Evolutionary conservation across 306 rosid species (phyloP).

Genomic region (Cicer bijugum): DNA sequence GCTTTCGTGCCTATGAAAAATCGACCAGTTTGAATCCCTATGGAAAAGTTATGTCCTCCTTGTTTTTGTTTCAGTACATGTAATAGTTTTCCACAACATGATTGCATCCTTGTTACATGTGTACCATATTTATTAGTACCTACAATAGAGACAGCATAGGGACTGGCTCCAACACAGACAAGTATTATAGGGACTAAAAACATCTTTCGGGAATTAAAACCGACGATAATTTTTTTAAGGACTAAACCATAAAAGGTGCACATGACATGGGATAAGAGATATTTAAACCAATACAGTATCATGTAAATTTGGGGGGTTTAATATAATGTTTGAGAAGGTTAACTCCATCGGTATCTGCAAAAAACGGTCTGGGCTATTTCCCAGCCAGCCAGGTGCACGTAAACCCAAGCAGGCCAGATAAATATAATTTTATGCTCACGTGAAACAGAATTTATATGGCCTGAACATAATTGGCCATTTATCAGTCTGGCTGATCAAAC

Average conservation of each 20-base stretch:
- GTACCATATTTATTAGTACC: not conserved
- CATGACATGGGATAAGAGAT: not conserved
- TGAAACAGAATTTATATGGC: slow-evolving; percentile 19
- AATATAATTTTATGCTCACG: slow-evolving; percentile 6
- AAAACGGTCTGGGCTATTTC: slow-evolving; percentile 8
- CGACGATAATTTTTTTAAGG: not conserved
- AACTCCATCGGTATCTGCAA: not conserved
- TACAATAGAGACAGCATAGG: not conserved
- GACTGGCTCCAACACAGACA: not conserved
- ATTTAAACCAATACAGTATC: not conserved
- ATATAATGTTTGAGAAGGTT: slow-evolving; percentile 19
- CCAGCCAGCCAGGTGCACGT: slow-evolving; percentile 14
- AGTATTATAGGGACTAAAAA: not conserved
- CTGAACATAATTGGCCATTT: not conserved
- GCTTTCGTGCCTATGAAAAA: not conserved
- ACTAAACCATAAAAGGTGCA: slow-evolving; percentile 11
- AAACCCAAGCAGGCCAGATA: not conserved
- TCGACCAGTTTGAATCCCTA: not conserved
- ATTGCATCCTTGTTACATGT: not conserved
- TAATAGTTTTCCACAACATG: slow-evolving; percentile 9
- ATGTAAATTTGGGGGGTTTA: slow-evolving; percentile 17
- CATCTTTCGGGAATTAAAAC: not conserved
- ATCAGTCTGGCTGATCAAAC: slow-evolving; percentile 16
- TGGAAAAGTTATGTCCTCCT: slow-evolving; percentile 6
- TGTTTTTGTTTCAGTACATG: not conserved